Evolutionary conservation across 768 basidiomycete species (phyloP).

Genomic region (Lactarius hengduanensis): DNA sequence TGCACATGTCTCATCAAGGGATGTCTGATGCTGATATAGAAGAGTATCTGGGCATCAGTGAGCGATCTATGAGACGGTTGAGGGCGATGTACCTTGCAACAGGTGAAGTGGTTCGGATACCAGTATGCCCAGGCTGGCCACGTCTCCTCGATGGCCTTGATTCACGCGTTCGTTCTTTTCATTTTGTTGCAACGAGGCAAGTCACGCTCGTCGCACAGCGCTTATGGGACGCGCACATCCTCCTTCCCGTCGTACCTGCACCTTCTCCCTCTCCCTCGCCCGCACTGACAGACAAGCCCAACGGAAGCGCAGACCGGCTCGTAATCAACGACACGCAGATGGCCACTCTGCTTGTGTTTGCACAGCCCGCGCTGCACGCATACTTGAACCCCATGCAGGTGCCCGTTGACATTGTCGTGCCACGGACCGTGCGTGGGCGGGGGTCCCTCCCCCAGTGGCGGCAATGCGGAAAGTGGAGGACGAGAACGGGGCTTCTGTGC

Average conservation of each 20-base stretch:
- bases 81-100: no score
- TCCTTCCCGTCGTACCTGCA: conserved; percentile 2
- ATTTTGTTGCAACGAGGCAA: no score
- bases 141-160: no score
- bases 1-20: no score
- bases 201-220: conserved; percentile 51
- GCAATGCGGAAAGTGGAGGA: conserved; percentile 36
- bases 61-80: no score
- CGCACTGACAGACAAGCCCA: background rate
- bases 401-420: conserved; percentile 39
- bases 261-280: background rate
- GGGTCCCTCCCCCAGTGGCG: conserved; percentile 31
- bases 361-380: conserved; percentile 51
- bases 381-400: conserved; percentile 61
- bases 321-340: conserved; percentile 37
- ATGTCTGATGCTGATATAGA: no score
- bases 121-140: no score
- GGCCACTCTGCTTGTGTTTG: conserved; percentile 47
- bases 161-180: no score
- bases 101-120: no score
- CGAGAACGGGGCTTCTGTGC: conserved; percentile 34
- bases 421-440: conserved; percentile 37
- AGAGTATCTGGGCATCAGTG: no score
- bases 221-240: conserved; percentile 51
- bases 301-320: conserved; percentile 28